These are phyloP conservation scores for Acrocalymma vagum DNA, from an alignment of 2,329 filamentous ascomycete genomes.

Conservation along the genomic window DNA sequence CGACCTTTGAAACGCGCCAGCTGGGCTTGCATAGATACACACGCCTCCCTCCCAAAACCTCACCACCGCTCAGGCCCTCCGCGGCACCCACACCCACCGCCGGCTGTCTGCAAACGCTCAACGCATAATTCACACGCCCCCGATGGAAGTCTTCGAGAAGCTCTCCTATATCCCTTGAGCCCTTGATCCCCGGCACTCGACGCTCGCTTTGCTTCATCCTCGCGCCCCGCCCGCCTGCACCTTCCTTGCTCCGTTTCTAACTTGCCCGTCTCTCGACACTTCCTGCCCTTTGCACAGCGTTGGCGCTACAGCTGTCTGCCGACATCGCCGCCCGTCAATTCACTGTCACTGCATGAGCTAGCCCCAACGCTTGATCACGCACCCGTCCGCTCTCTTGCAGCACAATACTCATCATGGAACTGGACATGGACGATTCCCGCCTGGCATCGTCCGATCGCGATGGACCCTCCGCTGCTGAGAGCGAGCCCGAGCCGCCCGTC, in stretches of 20 bases:
- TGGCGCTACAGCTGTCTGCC: too few relatives aligned
- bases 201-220: slow-evolving; percentile 29
- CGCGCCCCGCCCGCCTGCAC: slow-evolving; percentile 30
- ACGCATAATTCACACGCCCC: slow-evolving; percentile 24
- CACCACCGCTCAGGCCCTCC: slow-evolving; percentile 7
- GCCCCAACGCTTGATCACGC: slow-evolving; percentile 6
- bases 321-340: slow-evolving; percentile 19
- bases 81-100: slow-evolving; percentile 1
- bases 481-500: slow-evolving; percentile 36
- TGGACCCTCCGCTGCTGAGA: slow-evolving; percentile 26
- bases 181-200: slow-evolving; percentile 21
- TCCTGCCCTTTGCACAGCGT: slow-evolving; percentile 6
- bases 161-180: slow-evolving; percentile 27
- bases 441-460: slow-evolving; percentile 23
- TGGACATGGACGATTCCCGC: slow-evolving; percentile 15
- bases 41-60: slow-evolving; percentile 19
- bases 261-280: slow-evolving; percentile 9
- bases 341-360: too few relatives aligned
- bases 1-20: slow-evolving; percentile 35
- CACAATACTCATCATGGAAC: slow-evolving; percentile 20
- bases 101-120: slow-evolving; percentile 12
- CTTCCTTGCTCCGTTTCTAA: too few relatives aligned
- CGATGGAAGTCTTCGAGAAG: slow-evolving; percentile 39
- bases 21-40: too few relatives aligned
- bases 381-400: slow-evolving; percentile 2